Evolutionary conservation across 2,329 filamentous ascomycete species (phyloP), one percentile per base, ranked within the genome.

Genomic region (Diaporthe batatas): DNA sequence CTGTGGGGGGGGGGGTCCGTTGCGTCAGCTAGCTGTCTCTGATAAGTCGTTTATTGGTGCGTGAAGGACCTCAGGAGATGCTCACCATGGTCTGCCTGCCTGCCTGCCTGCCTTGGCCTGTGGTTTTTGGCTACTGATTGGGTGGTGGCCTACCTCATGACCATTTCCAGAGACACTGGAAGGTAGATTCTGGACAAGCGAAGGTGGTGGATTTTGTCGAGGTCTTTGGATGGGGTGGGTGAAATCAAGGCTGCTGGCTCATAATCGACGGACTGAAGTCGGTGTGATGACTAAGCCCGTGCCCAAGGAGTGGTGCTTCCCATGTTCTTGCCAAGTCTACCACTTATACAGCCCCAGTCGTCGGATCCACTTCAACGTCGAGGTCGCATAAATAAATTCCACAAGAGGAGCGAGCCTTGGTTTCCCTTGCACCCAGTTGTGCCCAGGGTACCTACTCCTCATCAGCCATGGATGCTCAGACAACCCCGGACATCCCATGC

Each of bases 221-320:
- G 16, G 7, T 5, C 8, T 3, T 21, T 36, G 32, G 49, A 6
- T 11, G 5, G 29, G 29, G 29, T 12, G 18, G 59, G 7, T 58
- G 11, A 21, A 12, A 34, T 34, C 7, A 23, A 42, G 44, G 12
- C 49, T 53, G 21, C 14, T 14, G 29, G 18, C 42, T 39, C 29
- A 51, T 39, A 14, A 36, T 53, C 3, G 14, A 36, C 34, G 62
- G 14, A 16, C 4, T 51, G 62, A 67, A 21, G 62, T 67, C 5
- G 16, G 25, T 3, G 3, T 67, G 62, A 53, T 67, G 62, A 67
- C 62, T 67, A 67, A 67, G 62, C 62, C 47, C 7, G 7, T 0
- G 6, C 7, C 21, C 2, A n/a, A n/a, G n/a, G n/a, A n/a, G n/a
- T n/a, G n/a, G n/a, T n/a, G n/a, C n/a, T 21, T 6, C 44, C 44